These are phyloP conservation scores for Colletotrichum caudatum DNA, from an alignment of 2,329 filamentous ascomycete genomes.

Conservation along the genomic window DNA sequence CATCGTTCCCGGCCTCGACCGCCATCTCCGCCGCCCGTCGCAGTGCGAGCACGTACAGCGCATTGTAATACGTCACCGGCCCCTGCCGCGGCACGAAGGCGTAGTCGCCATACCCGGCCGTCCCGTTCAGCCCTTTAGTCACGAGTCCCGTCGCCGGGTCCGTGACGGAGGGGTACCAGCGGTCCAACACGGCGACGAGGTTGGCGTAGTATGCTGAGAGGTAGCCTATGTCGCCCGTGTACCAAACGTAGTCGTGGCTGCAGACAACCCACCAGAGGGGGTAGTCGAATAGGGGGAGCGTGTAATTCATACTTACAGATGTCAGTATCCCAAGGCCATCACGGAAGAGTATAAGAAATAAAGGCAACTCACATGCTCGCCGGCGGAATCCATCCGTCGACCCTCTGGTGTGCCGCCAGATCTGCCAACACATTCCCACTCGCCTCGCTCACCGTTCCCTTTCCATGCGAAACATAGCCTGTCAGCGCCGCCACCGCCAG, in stretches of 20 bases:
- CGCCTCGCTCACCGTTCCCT: conserved; percentile 51
- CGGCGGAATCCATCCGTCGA: conserved; percentile 66
- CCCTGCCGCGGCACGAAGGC: conserved; percentile 62
- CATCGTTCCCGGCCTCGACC: conserved; percentile 45
- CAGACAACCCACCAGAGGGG: conserved; percentile 65
- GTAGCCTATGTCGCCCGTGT: conserved; percentile 60
- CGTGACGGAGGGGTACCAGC: conserved; percentile 59
- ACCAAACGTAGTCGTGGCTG: conserved; percentile 61
- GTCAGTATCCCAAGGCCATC: neutral
- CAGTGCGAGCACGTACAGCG: conserved; percentile 61
- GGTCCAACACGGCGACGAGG: conserved; percentile 57
- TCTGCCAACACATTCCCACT: conserved; percentile 62
- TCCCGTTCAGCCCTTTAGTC: conserved; percentile 52
- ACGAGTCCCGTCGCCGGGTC: conserved; percentile 55
- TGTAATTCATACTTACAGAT: conserved; percentile 56
- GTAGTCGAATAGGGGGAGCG: conserved; percentile 63
- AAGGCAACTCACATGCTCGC: conserved; percentile 59
- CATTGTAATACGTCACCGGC: conserved; percentile 65
- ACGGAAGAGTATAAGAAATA: neutral
- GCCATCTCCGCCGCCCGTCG: conserved; percentile 59
- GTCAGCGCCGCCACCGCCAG: conserved; percentile 62
- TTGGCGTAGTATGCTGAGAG: conserved; percentile 56
- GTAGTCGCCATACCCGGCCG: conserved; percentile 61
- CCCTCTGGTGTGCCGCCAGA: conserved; percentile 60
- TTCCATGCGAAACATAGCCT: conserved; percentile 58